A percentile compares a stretch with the other conserved stretches of the same genome.
Evolutionary conservation across 2,329 filamentous ascomycete species (phyloP).

Genomic region (Elsinoe ampelina): DNA sequence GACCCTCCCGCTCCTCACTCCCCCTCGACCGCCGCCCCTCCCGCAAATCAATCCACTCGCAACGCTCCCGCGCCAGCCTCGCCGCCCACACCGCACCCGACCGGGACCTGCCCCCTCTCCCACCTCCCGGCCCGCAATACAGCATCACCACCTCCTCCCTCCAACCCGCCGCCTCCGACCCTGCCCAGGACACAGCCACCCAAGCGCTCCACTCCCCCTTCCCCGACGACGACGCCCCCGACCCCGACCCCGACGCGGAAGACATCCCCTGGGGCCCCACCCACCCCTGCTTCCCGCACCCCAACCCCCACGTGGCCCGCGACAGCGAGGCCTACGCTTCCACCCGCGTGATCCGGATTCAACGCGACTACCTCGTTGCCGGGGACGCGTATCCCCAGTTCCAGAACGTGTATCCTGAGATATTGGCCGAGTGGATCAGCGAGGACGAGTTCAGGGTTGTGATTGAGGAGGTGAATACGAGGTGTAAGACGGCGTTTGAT

Average conservation of each 20-base stretch:
- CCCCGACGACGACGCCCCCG: slow-evolving; percentile 3
- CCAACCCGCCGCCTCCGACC: slow-evolving; percentile 6
- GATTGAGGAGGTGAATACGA: slow-evolving; percentile 71
- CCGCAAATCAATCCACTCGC: slow-evolving; percentile 24
- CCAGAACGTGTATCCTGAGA: slow-evolving; percentile 92
- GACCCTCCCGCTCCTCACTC: slow-evolving; percentile 25
- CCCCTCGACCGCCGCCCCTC: slow-evolving; percentile 26
- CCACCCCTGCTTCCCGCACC: slow-evolving; percentile 88
- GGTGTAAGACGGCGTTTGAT: slow-evolving; percentile 67
- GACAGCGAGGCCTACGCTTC: slow-evolving; percentile 62
- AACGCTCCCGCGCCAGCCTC: slow-evolving; percentile 23
- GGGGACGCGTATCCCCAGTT: slow-evolving; percentile 90
- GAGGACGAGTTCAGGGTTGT: slow-evolving; percentile 81
- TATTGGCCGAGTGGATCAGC: slow-evolving; percentile 74
- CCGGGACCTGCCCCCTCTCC: slow-evolving; percentile 23
- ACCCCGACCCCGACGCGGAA: slow-evolving; percentile 51
- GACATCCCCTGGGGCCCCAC: slow-evolving; percentile 84
- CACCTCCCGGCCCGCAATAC: slow-evolving; percentile 15
- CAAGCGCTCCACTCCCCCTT: neutral
- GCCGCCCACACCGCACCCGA: slow-evolving; percentile 18
- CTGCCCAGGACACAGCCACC: neutral
- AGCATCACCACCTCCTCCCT: slow-evolving; percentile 11
- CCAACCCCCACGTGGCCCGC: slow-evolving; percentile 81
- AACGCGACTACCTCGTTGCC: slow-evolving; percentile 76
- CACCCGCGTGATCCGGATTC: slow-evolving; percentile 85